These are phyloP conservation scores for Macrocybe gigantea DNA, from an alignment of 768 basidiomycete genomes.

Conservation along the genomic window DNA sequence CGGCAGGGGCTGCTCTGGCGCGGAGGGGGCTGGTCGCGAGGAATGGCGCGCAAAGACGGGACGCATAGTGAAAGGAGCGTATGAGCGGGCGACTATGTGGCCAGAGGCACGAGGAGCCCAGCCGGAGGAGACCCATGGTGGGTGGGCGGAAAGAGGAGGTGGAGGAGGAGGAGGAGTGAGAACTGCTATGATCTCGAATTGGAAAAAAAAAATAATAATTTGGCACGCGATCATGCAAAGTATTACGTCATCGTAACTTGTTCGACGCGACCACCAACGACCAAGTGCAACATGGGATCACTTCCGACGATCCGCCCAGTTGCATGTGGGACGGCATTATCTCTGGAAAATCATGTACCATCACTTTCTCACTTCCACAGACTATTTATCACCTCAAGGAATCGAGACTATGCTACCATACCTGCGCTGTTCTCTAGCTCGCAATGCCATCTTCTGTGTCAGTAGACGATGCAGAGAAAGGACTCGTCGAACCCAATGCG, in stretches of 20 bases:
- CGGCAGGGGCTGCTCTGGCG: conserved; percentile 71
- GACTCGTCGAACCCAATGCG: conserved; percentile 8
- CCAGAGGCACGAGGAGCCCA: conserved; percentile 32
- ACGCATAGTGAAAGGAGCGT: conserved; percentile 49
- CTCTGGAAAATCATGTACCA: too few relatives aligned
- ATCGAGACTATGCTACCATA: conserved; percentile 1
- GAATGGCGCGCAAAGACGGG: conserved; percentile 27
- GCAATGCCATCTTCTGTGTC: conserved; percentile 13
- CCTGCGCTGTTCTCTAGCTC: background rate
- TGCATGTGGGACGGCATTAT: too few relatives aligned
- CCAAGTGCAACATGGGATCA: too few relatives aligned
- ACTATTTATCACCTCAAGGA: conserved; percentile 10
- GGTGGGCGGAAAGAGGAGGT: background rate
- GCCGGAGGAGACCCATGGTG: conserved; percentile 37
- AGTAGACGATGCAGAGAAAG: conserved; percentile 34
- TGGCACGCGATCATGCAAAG: too few relatives aligned
- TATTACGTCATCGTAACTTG: too few relatives aligned
- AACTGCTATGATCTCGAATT: too few relatives aligned
- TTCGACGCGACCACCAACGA: too few relatives aligned
- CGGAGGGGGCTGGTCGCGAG: conserved; percentile 47
- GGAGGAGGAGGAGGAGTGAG: background rate
- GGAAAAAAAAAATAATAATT: too few relatives aligned
- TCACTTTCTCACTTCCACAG: too few relatives aligned
- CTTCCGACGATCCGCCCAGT: too few relatives aligned
- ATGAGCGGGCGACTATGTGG: conserved; percentile 23